A percentile compares a stretch with the other conserved stretches of the same genome.
phyloP scores from a whole-genome alignment of 352 stramenopile genomes.

The Globisporangium megalacanthum region DNA sequence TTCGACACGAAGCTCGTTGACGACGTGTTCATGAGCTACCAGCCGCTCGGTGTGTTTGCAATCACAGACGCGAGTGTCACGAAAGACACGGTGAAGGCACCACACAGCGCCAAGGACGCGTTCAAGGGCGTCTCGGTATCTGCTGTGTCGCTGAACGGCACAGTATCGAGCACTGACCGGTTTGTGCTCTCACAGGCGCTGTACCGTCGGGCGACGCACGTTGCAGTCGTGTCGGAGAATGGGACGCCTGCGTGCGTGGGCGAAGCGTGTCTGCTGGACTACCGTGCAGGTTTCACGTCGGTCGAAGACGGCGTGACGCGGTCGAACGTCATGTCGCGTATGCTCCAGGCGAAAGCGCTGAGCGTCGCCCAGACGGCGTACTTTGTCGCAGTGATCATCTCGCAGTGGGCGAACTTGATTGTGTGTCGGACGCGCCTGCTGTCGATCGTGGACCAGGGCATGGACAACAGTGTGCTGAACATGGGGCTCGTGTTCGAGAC shows the following conservation, averaged over 20 bases:
- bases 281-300: slow-evolving; percentile 42
- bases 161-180: slow-evolving; percentile 12
- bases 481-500: slow-evolving; percentile 93
- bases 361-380: slow-evolving; percentile 81
- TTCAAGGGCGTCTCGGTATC: slow-evolving; percentile 23
- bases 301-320: slow-evolving; percentile 15
- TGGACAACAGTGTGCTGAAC: slow-evolving; percentile 91
- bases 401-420: slow-evolving; percentile 89
- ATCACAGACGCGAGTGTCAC: slow-evolving; percentile 36
- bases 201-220: slow-evolving; percentile 12
- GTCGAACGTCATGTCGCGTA: slow-evolving; percentile 85
- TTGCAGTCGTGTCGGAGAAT: slow-evolving; percentile 10
- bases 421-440: slow-evolving; percentile 93
- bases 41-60: slow-evolving; percentile 72
- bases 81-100: slow-evolving; percentile 20
- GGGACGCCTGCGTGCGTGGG: slow-evolving; percentile 28
- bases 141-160: slow-evolving; percentile 16
- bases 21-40: slow-evolving; percentile 51
- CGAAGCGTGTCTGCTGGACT: slow-evolving; percentile 47
- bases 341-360: slow-evolving; percentile 82
- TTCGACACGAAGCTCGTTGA: slow-evolving; percentile 49
- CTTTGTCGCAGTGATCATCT: slow-evolving; percentile 83
- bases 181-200: slow-evolving; percentile 28
- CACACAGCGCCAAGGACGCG: slow-evolving; percentile 28
- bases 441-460: slow-evolving; percentile 85